A percentile compares a stretch with the other conserved stretches of the same genome.
These are phyloP conservation scores for Carpediemonas membranifera DNA, from an alignment of 78 protist species.

Conservation along the genomic window DNA sequence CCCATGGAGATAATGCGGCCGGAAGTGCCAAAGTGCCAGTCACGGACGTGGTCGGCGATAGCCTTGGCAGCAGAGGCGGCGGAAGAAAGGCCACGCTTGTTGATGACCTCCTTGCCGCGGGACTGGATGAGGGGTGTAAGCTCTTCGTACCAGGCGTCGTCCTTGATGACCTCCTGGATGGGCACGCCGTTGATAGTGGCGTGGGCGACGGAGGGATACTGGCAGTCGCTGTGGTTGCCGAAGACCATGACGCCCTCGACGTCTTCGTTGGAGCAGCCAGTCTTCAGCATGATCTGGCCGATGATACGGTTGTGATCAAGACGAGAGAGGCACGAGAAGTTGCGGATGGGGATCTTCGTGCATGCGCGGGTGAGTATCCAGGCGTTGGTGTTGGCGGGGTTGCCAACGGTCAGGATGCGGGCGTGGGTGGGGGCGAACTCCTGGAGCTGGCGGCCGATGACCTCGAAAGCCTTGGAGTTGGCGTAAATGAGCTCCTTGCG, in stretches of 20 bases:
- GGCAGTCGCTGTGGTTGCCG: slow-evolving; percentile 81
- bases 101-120: slow-evolving; percentile 81
- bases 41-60: slow-evolving; percentile 51
- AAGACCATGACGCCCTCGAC: slow-evolving; percentile 61
- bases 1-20: slow-evolving; percentile 57
- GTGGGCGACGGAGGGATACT: neutral
- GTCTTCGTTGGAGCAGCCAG: slow-evolving; percentile 42
- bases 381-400: slow-evolving; percentile 91
- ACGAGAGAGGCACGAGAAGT: slow-evolving; percentile 75
- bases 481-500: slow-evolving; percentile 61
- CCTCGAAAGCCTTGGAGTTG: slow-evolving; percentile 58
- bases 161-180: neutral
- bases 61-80: slow-evolving; percentile 76
- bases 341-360: slow-evolving; percentile 55
- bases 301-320: slow-evolving; percentile 80
- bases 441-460: slow-evolving; percentile 62
- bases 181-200: neutral
- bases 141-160: slow-evolving; percentile 8
- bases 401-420: slow-evolving; percentile 78
- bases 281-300: neutral
- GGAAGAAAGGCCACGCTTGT: slow-evolving; percentile 49
- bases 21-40: slow-evolving; percentile 44
- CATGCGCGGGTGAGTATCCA: slow-evolving; percentile 48
- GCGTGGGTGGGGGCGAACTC: slow-evolving; percentile 46
- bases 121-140: slow-evolving; percentile 60